Evolutionary conservation across 805 yeast species (phyloP), one percentile per base, ranked within the genome.

Genomic region (Ogataea paraovalis): DNA sequence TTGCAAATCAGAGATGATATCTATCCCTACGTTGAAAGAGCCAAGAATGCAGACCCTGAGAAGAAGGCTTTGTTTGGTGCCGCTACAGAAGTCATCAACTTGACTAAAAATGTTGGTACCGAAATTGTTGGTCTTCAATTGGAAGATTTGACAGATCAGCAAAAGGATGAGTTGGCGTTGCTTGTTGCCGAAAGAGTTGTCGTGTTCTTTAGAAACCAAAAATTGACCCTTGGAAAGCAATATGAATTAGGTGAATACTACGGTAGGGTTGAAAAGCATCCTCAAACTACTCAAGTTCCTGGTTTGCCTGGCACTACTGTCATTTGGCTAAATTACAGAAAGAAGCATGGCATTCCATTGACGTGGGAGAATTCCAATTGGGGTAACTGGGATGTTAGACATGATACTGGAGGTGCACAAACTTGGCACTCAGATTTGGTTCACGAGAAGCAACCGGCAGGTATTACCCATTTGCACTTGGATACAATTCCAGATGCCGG

Each of bases 391-490:
- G 63, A 63, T 39, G 65, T 61, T 37, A 60, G 68, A 43, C 65
- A 64, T 3, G 64, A 67, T 40, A 50, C 56, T 6, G 56, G 62
- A 57, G 61, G 51, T 64, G 71, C 37, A 64, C 65, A 66, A 16
- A 61, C 60, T 48, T 84, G 86, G 85, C 90, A 85, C 65, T 74
- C 85, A 3, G 91, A 84, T 63, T 83, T 82, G 36, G 77, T 86
- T 23, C 83, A 81, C 61, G 90, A 84, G 62, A 70, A 73, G 48
- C 85, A 81, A 60, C 84, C 88, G 13, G 84, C 89, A 14, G 83
- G 83, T 6, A 68, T 75, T 45, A 83, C 92, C 0, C 77, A 81
- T 52, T 78, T 85, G 59, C 68, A 79, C 23, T 78, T 82, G 30
- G 70, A 83, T 41, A 85, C 82, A 18, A 37, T 53, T 25, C 80